These are phyloP conservation scores for Coffea eugenioides DNA, from an alignment of 257 asterid genomes.

Conservation along the genomic window DNA sequence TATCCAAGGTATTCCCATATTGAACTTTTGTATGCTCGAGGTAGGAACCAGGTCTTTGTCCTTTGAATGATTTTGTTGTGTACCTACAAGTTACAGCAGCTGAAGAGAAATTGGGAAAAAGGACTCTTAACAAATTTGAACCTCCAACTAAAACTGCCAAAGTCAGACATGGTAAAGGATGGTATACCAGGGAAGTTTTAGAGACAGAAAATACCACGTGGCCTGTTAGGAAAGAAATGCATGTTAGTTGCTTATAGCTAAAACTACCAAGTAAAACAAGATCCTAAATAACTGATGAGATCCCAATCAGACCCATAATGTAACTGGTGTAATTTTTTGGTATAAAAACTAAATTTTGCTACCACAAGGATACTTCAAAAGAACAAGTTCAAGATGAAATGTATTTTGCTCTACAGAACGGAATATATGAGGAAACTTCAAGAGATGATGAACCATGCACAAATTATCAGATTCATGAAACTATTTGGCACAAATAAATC, in stretches of 20 bases:
- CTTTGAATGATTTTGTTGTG: constrained; percentile 32
- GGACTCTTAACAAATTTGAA: constrained; percentile 14
- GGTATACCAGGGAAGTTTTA: constrained; percentile 53
- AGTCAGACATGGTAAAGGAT: background rate
- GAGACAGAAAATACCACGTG: constrained; percentile 35
- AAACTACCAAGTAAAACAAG: background rate
- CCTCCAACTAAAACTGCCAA: background rate
- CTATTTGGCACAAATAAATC: background rate
- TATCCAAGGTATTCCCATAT: constrained; percentile 41
- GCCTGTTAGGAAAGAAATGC: constrained; percentile 44
- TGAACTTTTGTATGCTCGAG: constrained; percentile 33
- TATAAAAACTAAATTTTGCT: background rate
- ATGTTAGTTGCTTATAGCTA: constrained; percentile 3
- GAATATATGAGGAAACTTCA: background rate
- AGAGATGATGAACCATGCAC: background rate
- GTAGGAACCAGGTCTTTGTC: constrained; percentile 36
- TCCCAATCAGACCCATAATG: background rate
- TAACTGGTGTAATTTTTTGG: no score
- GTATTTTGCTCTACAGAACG: background rate
- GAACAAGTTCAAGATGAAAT: background rate
- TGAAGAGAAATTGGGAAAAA: constrained; percentile 15
- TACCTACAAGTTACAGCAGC: constrained; percentile 45
- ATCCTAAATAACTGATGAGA: background rate
- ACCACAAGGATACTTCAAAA: background rate
- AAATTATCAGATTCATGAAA: background rate